Conservation (phyloP, 78 protist genomes). For the Dictyostelium citrinum region DNA sequence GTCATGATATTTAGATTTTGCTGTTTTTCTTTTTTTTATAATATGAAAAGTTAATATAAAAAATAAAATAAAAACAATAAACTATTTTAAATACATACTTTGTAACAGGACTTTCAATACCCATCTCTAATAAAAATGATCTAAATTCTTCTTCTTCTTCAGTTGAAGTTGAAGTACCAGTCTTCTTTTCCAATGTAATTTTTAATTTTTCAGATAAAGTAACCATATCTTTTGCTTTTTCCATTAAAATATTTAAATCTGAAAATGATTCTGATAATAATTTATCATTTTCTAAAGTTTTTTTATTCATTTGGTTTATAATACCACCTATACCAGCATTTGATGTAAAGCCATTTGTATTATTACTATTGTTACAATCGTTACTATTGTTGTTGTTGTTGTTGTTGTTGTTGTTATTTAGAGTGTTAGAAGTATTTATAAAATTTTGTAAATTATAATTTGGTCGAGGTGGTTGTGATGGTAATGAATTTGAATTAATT, state of each 20-base stretch:
- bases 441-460: not conserved
- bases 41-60: not conserved
- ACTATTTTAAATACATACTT: not conserved
- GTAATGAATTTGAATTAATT: not conserved
- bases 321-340: constrained; percentile 75
- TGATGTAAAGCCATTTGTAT: constrained; percentile 28
- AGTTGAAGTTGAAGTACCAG: not conserved
- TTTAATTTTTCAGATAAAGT: constrained; percentile 20
- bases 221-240: constrained; percentile 80
- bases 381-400: not conserved
- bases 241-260: constrained; percentile 72
- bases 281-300: constrained; percentile 43
- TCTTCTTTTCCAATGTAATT: constrained; percentile 32
- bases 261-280: constrained; percentile 51
- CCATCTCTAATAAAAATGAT: constrained; percentile 59
- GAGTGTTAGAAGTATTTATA: not conserved
- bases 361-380: not conserved
- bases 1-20: constrained; percentile 52
- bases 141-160: constrained; percentile 51
- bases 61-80: not conserved
- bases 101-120: constrained; percentile 74
- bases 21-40: constrained; percentile 16
- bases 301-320: constrained; percentile 39
- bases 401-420: not conserved
- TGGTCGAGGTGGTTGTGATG: constrained; percentile 21